Conservation (phyloP, 257 asterid genomes). For the Avicennia marina region DNA sequence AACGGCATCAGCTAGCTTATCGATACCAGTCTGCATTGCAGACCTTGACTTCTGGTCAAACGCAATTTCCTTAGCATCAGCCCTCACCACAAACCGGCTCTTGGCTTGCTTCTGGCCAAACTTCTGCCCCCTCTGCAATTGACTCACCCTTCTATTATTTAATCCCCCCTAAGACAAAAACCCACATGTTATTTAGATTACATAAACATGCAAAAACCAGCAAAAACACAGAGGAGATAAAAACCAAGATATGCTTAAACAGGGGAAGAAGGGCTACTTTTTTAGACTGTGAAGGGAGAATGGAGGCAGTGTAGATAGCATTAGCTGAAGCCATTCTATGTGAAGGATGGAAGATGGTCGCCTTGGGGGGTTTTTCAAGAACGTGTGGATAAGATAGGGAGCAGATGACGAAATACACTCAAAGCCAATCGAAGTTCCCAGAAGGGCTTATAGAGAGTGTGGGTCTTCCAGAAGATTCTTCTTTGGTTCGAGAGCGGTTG, state of each 20-base stretch:
- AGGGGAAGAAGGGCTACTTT: constrained; percentile 30
- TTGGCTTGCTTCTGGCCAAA: constrained; percentile 41
- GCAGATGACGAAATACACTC: no score
- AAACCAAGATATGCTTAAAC: background rate
- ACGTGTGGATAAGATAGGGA: constrained; percentile 33
- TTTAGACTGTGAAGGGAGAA: constrained; percentile 53
- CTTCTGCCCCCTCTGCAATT: constrained; percentile 64
- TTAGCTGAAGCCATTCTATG: constrained; percentile 81
- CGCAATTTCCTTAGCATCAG: constrained; percentile 85
- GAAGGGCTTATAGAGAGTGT: constrained; percentile 39
- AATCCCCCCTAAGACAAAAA: constrained; percentile 43
- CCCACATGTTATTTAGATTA: background rate
- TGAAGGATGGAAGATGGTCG: background rate
- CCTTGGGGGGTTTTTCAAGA: background rate
- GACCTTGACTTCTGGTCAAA: constrained; percentile 88
- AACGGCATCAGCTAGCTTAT: constrained; percentile 91
- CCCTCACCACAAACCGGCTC: constrained; percentile 71
- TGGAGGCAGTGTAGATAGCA: constrained; percentile 68
- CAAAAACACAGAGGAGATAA: background rate
- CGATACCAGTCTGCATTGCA: constrained; percentile 91
- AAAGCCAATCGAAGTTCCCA: no score
- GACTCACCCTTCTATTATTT: constrained; percentile 53
- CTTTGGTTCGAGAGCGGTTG: constrained; percentile 10
- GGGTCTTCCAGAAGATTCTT: constrained; percentile 30
- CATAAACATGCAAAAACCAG: background rate